phyloP scores from a whole-genome alignment of 2,329 filamentous ascomycete species.

The Sphaceloma murrayae region DNA sequence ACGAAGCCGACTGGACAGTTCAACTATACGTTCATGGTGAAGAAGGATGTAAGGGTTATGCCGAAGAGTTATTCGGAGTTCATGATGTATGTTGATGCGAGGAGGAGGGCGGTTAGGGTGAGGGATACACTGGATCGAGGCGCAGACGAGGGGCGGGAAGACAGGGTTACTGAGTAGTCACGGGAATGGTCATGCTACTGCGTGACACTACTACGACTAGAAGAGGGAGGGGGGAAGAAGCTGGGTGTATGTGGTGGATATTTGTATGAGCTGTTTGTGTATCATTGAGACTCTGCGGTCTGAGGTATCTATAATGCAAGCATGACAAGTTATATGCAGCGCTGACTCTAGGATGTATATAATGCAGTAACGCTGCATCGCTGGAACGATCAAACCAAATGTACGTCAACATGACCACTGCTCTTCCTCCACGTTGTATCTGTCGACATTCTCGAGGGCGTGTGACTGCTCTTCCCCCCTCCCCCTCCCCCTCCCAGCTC shows the following conservation, averaged over 20 bases:
- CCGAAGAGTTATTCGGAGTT: conserved; percentile 54
- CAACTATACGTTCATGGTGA: conserved; percentile 63
- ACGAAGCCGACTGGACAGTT: conserved; percentile 63
- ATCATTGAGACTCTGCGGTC: too few species aligned
- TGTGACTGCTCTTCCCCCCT: too few species aligned
- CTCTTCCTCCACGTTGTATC: neutral
- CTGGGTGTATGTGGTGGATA: too few species aligned
- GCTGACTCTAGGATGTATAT: neutral
- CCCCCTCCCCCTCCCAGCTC: neutral
- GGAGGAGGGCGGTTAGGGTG: conserved; percentile 46
- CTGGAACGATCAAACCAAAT: neutral
- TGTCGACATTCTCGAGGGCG: too few species aligned
- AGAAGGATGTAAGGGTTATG: conserved; percentile 56
- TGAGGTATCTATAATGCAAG: neutral
- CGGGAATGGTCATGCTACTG: too few species aligned
- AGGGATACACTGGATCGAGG: conserved; percentile 33
- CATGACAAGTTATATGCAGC: neutral
- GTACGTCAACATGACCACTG: neutral
- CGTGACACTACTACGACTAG: too few species aligned
- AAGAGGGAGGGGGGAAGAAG: too few species aligned
- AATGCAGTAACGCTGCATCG: neutral
- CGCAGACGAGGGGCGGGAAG: conserved; percentile 24
- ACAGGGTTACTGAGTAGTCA: conserved; percentile 26
- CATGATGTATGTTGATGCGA: conserved; percentile 56
- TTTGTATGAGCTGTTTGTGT: too few species aligned